Conservation (phyloP, 441 rosid genomes). For the Isatis lusitanica region DNA sequence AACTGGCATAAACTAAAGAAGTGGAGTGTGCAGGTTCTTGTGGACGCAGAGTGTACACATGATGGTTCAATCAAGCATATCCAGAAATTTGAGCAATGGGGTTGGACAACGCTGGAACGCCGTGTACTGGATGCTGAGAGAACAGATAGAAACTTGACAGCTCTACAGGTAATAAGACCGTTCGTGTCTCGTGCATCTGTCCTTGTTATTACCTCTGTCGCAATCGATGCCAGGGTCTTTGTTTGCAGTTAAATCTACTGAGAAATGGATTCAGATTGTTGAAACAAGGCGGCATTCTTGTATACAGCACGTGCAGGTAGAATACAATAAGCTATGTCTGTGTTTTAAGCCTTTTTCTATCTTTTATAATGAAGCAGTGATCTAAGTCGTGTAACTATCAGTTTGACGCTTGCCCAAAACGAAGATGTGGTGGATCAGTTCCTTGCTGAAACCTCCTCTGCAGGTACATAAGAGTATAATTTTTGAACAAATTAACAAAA, state of each 20-base stretch:
- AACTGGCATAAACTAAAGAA: neutral
- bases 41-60: conserved; percentile 98
- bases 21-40: conserved; percentile 64
- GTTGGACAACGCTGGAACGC: conserved; percentile 84
- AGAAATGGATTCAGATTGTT: conserved; percentile 81
- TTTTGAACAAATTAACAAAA: neutral
- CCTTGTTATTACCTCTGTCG: neutral
- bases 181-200: conserved; percentile 3
- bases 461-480: conserved; percentile 46
- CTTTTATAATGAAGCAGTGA: neutral
- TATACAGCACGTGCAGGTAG: conserved; percentile 96
- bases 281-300: conserved; percentile 72
- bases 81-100: conserved; percentile 94
- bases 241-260: conserved; percentile 72
- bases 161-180: conserved; percentile 62
- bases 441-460: conserved; percentile 61
- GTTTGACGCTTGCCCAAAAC: conserved; percentile 92
- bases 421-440: conserved; percentile 81
- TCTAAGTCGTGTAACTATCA: conserved; percentile 33
- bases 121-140: conserved; percentile 86
- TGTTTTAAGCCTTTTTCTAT: neutral
- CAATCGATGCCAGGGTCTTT: neutral
- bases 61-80: conserved; percentile 89
- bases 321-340: conserved; percentile 3
- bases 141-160: conserved; percentile 59